Percentiles rank a stretch among this genome's conserved stretches.
Conservation (phyloP, 176 grass and related monocot genomes). For the Olyra latifolia region DNA sequence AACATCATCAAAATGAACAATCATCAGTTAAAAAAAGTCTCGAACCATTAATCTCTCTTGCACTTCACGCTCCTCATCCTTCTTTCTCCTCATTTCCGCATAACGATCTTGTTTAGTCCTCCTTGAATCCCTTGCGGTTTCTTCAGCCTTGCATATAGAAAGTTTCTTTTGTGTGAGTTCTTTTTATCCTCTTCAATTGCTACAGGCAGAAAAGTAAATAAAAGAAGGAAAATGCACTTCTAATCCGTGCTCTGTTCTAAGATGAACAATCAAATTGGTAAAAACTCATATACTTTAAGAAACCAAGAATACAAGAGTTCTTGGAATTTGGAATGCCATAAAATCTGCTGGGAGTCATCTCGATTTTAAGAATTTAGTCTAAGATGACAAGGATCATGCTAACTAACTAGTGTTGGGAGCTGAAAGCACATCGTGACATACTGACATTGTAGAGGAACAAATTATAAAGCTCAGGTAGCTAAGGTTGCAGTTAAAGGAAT, state of each 20-base stretch:
- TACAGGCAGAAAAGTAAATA: neutral
- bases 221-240: neutral
- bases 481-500: neutral
- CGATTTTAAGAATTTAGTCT: neutral
- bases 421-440: neutral
- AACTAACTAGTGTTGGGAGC: neutral
- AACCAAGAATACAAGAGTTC: neutral
- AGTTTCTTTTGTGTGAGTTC: neutral
- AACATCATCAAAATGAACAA: conserved; percentile 16
- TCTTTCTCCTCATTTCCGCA: conserved; percentile 80
- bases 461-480: neutral
- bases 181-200: neutral
- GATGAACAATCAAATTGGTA: neutral
- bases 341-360: neutral
- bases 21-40: conserved; percentile 1
- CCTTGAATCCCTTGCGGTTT: conserved; percentile 53
- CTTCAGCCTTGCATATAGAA: conserved; percentile 59
- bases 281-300: neutral
- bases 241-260: neutral
- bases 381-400: neutral
- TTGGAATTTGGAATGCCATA: neutral
- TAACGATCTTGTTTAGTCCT: conserved; percentile 82
- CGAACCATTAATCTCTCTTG: conserved; percentile 70
- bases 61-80: conserved; percentile 88
- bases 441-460: neutral